phyloP scores from a whole-genome alignment of 371 early-diverging fungal genomes.

The Rhizopus sp. region DNA sequence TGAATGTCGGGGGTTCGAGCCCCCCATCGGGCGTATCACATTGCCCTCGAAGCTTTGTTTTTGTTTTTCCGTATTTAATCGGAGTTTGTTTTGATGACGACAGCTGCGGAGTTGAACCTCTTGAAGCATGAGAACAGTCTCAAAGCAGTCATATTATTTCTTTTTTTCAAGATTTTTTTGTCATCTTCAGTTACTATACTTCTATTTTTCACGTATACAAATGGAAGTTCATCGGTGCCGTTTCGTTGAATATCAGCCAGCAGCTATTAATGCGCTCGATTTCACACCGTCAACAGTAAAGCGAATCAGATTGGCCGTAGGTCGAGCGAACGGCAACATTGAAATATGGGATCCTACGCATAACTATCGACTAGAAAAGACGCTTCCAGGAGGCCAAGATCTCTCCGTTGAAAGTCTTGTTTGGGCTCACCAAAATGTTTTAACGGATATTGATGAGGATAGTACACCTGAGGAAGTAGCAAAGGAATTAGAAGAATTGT shows the following conservation, averaged over 20 bases:
- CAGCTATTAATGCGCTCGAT: constrained; percentile 81
- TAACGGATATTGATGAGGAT: constrained; percentile 63
- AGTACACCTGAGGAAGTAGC: constrained; percentile 56
- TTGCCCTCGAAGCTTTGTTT: constrained; percentile 2
- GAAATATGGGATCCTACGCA: constrained; percentile 85
- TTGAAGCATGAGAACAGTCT: constrained; percentile 1
- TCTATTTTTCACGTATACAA: background rate
- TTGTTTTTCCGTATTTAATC: background rate
- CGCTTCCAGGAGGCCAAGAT: constrained; percentile 79
- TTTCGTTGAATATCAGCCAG: constrained; percentile 86
- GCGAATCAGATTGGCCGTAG: constrained; percentile 72
- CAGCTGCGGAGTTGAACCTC: too few species aligned
- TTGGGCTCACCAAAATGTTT: constrained; percentile 79
- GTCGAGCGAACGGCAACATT: constrained; percentile 90
- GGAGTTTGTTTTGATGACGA: too few species aligned
- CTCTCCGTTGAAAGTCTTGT: constrained; percentile 79
- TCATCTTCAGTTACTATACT: too few species aligned
- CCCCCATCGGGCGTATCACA: constrained; percentile 73
- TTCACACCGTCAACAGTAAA: constrained; percentile 67
- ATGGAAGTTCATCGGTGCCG: constrained; percentile 91
- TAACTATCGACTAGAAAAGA: constrained; percentile 73
- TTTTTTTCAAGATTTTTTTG: background rate
- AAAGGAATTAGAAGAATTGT: constrained; percentile 47
- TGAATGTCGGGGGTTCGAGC: constrained; percentile 96
- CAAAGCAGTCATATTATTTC: background rate